A percentile compares a stretch with the other conserved stretches of the same genome.
phyloP scores from a whole-genome alignment of 371 early-diverging fungal genomes.

The Apophysomyces ossiformis region DNA sequence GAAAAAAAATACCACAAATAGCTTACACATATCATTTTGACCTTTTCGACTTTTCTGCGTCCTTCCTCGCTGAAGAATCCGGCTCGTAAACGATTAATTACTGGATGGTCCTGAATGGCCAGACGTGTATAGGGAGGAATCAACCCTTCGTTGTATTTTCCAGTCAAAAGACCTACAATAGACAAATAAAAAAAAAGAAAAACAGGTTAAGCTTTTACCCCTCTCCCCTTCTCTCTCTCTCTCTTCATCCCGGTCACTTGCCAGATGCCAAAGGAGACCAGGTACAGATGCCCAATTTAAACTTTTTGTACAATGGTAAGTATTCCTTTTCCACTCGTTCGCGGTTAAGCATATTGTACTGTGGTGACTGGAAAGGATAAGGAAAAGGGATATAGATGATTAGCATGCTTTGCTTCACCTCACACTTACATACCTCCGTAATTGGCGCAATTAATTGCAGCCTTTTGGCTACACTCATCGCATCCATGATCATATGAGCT shows the following conservation, averaged over 20 bases:
- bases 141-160: constrained; percentile 76
- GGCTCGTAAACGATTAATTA: constrained; percentile 64
- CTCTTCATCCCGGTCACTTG: constrained; percentile 9
- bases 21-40: constrained; percentile 56
- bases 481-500: constrained; percentile 79
- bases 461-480: constrained; percentile 70
- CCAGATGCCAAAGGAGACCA: constrained; percentile 87
- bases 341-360: constrained; percentile 88
- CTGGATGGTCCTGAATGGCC: constrained; percentile 65
- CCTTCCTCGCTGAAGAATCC: constrained; percentile 70
- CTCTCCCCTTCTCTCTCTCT: not conserved
- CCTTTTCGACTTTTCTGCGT: constrained; percentile 53
- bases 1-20: not conserved
- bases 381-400: not conserved
- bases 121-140: constrained; percentile 78
- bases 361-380: constrained; percentile 71
- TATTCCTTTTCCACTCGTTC: constrained; percentile 84
- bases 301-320: constrained; percentile 69
- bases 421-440: constrained; percentile 39
- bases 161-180: constrained; percentile 59
- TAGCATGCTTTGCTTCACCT: too few relatives aligned
- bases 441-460: constrained; percentile 75
- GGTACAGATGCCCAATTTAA: constrained; percentile 75
- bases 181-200: not conserved
- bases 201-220: not conserved